Evolutionary conservation across 805 yeast genomes (phyloP), one percentile per base, ranked within the genome.

Genomic region (Danielia reshetovae): DNA sequence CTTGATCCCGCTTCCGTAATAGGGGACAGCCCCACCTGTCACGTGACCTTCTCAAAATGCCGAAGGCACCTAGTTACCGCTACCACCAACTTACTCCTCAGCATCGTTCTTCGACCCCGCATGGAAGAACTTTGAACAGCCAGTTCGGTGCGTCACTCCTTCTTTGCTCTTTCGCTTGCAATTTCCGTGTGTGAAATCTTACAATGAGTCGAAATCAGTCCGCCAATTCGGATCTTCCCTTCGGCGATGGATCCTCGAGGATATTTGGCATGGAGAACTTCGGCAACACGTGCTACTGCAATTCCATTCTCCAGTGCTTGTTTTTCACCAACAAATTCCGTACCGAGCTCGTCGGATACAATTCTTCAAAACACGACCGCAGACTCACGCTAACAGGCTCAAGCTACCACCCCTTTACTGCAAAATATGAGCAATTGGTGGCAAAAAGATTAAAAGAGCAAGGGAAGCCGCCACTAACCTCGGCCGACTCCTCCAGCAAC

Each of bases 261-360:
- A 72, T 84, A 15, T 84, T 75, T 55, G 94, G 94, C 1, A 76
- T 82, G 74, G 93, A 85, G 54, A 85, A 85, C 53, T 84, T 83
- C 50, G 95, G 95, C 2, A 82, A 88, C 55, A 88, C 97, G 0
- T 93, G 97, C 62, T 90, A 90, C 63, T 85, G 95, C 60, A 93
- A 93, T 50, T 86, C 96, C 7, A 85, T 93, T 19, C 62, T 93
- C 16, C 98, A 93, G 57, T 86, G 95, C 46, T 70, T 90, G 7
- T 90, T 76, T 65, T 81, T 84, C 60, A 73, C 90, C 3, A 70
- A 74, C 17, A 73, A 72, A 18, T 87, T 93, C 51, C 73, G 97
- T 2, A 55, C 78, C 31, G 59, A 64, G 34, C 69, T 67, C 18
- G 39, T 62, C 8, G 36, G 45, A n/a, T 65, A 67, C 42, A 59